Conservation (phyloP, 2,329 filamentous ascomycete species). For the Ambrosiella beaveri region DNA sequence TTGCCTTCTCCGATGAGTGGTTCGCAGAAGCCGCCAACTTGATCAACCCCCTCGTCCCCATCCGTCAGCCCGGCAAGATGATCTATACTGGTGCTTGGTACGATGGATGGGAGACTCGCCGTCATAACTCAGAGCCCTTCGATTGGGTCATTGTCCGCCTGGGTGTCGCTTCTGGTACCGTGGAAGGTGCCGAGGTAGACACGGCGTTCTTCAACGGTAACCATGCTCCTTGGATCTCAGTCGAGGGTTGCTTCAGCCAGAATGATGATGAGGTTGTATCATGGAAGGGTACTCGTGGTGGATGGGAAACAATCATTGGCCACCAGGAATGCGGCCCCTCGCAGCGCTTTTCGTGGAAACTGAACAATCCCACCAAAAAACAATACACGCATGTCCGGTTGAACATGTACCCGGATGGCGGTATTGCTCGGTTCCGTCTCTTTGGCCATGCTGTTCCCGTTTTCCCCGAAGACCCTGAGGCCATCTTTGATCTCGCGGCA, state of each 20-base stretch:
- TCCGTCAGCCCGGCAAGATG: conserved; percentile 49
- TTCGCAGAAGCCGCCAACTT: conserved; percentile 50
- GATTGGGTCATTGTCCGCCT: conserved; percentile 52
- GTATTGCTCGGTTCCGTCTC: conserved; percentile 63
- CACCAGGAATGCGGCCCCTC: conserved; percentile 57
- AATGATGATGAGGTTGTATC: conserved; percentile 46
- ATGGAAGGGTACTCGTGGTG: conserved; percentile 39
- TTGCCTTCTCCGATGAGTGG: conserved; percentile 51
- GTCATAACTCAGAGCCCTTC: conserved; percentile 46
- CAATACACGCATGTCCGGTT: conserved; percentile 64
- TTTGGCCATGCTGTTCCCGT: conserved; percentile 63
- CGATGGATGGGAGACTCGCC: conserved; percentile 52
- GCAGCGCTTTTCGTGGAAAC: conserved; percentile 56
- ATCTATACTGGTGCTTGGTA: conserved; percentile 54
- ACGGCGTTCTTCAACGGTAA: conserved; percentile 71
- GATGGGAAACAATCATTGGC: conserved; percentile 56
- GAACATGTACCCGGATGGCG: conserved; percentile 75
- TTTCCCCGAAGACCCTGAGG: conserved; percentile 47
- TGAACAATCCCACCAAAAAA: conserved; percentile 40
- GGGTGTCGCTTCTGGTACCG: conserved; percentile 51
- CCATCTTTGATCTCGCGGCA: conserved; percentile 58
- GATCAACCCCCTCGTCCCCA: conserved; percentile 44
- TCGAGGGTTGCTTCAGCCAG: conserved; percentile 55
- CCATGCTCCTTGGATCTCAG: conserved; percentile 61
- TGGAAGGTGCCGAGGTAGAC: conserved; percentile 62